A percentile compares a stretch with the other conserved stretches of the same genome.
phyloP scores from a whole-genome alignment of 225 moss, liverwort and hornwort genomes.

The Takakia lepidozioides region DNA sequence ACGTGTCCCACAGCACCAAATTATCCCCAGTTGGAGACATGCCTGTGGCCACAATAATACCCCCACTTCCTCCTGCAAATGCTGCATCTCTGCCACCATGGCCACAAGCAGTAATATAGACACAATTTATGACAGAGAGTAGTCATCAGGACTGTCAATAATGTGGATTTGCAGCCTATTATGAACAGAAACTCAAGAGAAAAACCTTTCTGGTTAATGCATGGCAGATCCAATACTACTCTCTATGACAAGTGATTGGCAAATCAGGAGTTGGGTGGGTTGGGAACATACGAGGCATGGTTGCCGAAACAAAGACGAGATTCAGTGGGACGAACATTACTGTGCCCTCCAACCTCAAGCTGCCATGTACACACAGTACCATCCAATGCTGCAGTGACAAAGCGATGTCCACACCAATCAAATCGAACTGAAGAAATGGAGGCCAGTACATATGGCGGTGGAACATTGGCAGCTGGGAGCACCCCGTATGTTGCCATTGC shows the following conservation, averaged over 20 bases:
- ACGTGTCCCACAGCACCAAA: constrained; percentile 58
- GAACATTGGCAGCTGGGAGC: constrained; percentile 56
- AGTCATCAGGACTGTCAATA: no score
- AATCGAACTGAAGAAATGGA: constrained; percentile 59
- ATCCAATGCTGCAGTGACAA: constrained; percentile 60
- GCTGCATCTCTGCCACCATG: constrained; percentile 46
- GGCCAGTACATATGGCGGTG: constrained; percentile 58
- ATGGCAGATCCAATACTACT: no score
- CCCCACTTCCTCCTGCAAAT: constrained; percentile 48
- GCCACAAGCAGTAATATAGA: background rate
- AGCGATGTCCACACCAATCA: constrained; percentile 57
- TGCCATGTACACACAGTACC: constrained; percentile 69
- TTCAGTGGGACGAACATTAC: constrained; percentile 63
- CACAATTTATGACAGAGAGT: no score
- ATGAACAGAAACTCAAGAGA: no score
- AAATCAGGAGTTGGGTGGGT: no score
- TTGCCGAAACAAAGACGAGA: constrained; percentile 58
- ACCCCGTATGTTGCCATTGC: constrained; percentile 69
- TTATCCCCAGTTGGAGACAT: constrained; percentile 51
- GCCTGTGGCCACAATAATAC: constrained; percentile 55
- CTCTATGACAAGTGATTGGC: no score
- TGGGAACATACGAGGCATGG: constrained; percentile 42
- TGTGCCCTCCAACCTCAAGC: constrained; percentile 62
- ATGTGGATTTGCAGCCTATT: no score
- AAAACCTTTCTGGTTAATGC: no score